Base-by-base conservation (phyloP, 805 yeast species). In the Sugiyamaella chiloensis region DNA sequence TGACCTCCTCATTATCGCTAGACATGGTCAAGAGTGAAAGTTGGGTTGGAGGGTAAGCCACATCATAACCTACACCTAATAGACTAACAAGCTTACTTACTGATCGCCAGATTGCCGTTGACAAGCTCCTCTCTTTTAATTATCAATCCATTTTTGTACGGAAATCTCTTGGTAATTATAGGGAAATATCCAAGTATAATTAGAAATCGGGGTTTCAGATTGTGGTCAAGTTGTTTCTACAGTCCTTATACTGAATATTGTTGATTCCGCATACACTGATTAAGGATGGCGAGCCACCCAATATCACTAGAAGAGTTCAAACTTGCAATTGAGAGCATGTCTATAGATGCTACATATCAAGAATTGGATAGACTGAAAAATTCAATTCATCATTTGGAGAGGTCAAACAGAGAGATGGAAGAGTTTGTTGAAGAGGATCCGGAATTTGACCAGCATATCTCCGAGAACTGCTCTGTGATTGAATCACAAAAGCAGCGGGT, bases 381-480 rank as follows among this genome's bases (percentile, higher is more conserved):
- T 50, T 57, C 63, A 27, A 59, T 60, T 14, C 42, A 24, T 37
- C 67, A 64, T 45, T 49, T 63, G 19, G 40, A 43, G 39, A 46
- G 62, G 35, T 61, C 68, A 23, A 64, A 64, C 48, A 42, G 40
- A 4, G 64, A 59, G 40, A 48, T 63, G 12, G 42, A 44, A 29
- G 53, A 50, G 24, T 55, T 41, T 44, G 40, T 48, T 6, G 45
- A 42, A 24, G 60, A 57, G 24, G 47, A 40, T 5, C 47, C 41
- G 1, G 55, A 53, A 8, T 14, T 42, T 24, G 17, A 29, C 17
- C 12, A 20, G 6, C 52, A 47, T 30, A 31, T 47, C 5, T 24
- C 27, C 4, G 54, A 51, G 32, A 51, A 51, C 31, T 26, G 30
- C 19, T 42, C 16, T 24, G 47, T 44, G 9, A 44, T 51, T 14